These are phyloP conservation scores for Rauvolfia tetraphylla DNA, from an alignment of 257 asterid genomes.

Conservation along the genomic window DNA sequence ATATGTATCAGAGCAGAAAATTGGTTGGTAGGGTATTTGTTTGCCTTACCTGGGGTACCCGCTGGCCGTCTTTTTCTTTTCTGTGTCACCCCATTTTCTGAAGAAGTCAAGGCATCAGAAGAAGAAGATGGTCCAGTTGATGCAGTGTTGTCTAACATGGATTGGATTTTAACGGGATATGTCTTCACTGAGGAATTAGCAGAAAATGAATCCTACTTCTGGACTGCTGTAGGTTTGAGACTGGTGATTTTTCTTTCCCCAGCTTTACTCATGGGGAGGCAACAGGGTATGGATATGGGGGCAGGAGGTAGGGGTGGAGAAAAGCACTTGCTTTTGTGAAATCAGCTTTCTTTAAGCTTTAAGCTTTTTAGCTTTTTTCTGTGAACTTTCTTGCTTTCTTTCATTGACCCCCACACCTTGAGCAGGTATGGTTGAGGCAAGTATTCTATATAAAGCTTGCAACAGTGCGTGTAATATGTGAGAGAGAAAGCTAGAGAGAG, in stretches of 20 bases:
- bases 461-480: constrained; percentile 10
- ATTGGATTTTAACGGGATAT: constrained; percentile 3
- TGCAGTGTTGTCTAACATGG: constrained; percentile 28
- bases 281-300: constrained; percentile 2
- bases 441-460: constrained; percentile 20
- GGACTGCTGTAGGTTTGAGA: not conserved
- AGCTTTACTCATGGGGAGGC: constrained; percentile 21
- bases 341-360: constrained; percentile 32
- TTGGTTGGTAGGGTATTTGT: not conserved
- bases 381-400: constrained; percentile 33
- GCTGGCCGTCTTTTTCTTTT: constrained; percentile 42
- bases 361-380: constrained; percentile 26
- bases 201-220: constrained; percentile 11
- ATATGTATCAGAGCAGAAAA: not conserved
- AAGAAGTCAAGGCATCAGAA: constrained; percentile 27
- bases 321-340: constrained; percentile 31
- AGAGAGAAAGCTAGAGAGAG: constrained; percentile 6
- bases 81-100: constrained; percentile 21
- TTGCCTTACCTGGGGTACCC: constrained; percentile 38
- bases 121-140: constrained; percentile 32
- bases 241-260: not conserved
- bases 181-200: no score
- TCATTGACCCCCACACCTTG: constrained; percentile 32
- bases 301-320: constrained; percentile 5
- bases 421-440: constrained; percentile 27